These are phyloP conservation scores for Pleodorina starrii DNA, from an alignment of 139 green algal genomes.

Conservation along the genomic window DNA sequence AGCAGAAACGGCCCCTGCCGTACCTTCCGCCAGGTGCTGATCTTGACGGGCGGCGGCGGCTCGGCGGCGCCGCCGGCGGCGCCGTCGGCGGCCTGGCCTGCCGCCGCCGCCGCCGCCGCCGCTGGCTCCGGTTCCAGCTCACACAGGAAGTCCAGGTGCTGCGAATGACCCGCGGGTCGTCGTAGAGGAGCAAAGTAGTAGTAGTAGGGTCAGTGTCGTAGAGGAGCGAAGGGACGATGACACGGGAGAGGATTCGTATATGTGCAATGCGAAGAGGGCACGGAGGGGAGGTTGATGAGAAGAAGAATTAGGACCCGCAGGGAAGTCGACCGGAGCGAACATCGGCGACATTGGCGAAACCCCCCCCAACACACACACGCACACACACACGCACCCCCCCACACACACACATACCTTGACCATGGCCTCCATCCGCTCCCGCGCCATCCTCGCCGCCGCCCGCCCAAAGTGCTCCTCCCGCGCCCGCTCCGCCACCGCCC, in stretches of 20 bases:
- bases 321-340: no score
- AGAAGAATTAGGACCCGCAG: no score
- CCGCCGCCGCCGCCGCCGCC: background rate
- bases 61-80: background rate
- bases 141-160: constrained; percentile 48
- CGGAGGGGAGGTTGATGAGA: no score
- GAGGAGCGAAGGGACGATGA: no score
- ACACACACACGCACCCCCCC: background rate
- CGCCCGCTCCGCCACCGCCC: constrained; percentile 47
- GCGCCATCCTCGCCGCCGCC: constrained; percentile 43
- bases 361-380: background rate
- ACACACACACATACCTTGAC: constrained; percentile 48
- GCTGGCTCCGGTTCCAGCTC: constrained; percentile 1
- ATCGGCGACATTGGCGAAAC: no score
- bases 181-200: no score
- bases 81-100: no score
- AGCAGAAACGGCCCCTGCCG: no score
- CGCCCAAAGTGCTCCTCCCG: constrained; percentile 59
- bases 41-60: background rate
- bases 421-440: constrained; percentile 65
- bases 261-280: no score
- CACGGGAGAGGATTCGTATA: no score
- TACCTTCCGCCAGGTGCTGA: constrained; percentile 40
- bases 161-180: no score
- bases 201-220: no score